Base-by-base conservation (phyloP, 164 flowering plant genomes). In the Warburgia ugandensis region DNA sequence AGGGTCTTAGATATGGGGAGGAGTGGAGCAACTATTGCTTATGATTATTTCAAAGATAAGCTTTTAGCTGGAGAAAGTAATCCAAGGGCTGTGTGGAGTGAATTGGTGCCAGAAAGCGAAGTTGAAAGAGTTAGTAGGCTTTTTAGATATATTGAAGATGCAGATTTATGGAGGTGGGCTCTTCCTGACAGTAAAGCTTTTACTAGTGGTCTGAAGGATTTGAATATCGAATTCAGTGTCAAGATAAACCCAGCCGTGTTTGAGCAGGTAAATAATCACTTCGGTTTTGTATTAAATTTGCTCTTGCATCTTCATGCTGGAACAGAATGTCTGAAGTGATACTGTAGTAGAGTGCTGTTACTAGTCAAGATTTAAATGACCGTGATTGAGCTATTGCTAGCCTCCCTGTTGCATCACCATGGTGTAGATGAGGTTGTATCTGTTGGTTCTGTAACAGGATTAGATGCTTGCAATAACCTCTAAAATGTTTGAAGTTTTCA, bases 1-100 rank as follows among this genome's bases (percentile, higher is more conserved):
- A 79, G 52, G 37, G 68, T 84, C 28, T 65, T 90, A 14, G 97
- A 86, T 54, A 78, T 86, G 64, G 68, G 72, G 42, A 78, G 91
- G 55, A 84, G 97, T 67, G 95, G 95, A 13, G 97, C 97, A 8
- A 84, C 94, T 10, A 84, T 90, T 46, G 90, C 97, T 59, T 82
- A 64, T 71, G 94, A 86, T 63, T 90, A 76, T 62, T 90, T 90
- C 58, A 84, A 62, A 64, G 64, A 68, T 16, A 5, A n/a, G n/a
- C n/a, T n/a, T n/a, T n/a, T n/a, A n/a, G n/a, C n/a, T n/a, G n/a
- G n/a, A n/a, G n/a, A n/a, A n/a, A n/a, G n/a, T n/a, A n/a, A n/a
- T n/a, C n/a, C n/a, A n/a, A n/a, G n/a, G n/a, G 44, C 54, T n/a
- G 5, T 45, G 30, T 46, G 48, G 20, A 22, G 26, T 11, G 48